Evolutionary conservation across 768 basidiomycete genomes (phyloP).

Genomic region (Lanmaoa rubissima): DNA sequence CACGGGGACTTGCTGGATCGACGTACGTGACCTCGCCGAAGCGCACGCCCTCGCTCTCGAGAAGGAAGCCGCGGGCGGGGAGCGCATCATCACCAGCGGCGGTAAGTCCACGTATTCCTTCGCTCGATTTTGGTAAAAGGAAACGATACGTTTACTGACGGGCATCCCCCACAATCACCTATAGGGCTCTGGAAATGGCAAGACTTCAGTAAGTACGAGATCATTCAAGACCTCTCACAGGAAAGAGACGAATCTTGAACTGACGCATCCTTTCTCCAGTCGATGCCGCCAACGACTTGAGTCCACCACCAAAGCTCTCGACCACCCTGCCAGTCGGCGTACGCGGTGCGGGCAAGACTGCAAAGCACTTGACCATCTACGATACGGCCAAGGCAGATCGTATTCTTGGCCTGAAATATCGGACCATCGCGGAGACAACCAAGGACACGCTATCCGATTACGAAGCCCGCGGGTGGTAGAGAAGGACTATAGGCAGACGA

Average conservation of each 20-base stretch:
- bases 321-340: slow-evolving; percentile 33
- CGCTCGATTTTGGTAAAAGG: too few relatives aligned
- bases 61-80: slow-evolving; percentile 49
- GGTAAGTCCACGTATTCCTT: slow-evolving; percentile 17
- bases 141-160: not conserved
- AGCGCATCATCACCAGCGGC: slow-evolving; percentile 53
- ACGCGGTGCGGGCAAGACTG: slow-evolving; percentile 32
- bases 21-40: slow-evolving; percentile 54
- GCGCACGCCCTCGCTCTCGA: slow-evolving; percentile 55
- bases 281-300: slow-evolving; percentile 36
- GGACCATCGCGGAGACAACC: slow-evolving; percentile 38
- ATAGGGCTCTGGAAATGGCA: slow-evolving; percentile 32
- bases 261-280: slow-evolving; percentile 22
- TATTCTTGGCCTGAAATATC: slow-evolving; percentile 43
- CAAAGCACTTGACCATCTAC: slow-evolving; percentile 29
- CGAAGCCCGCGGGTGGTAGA: slow-evolving; percentile 42
- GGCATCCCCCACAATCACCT: not conserved
- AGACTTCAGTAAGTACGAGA: slow-evolving; percentile 26
- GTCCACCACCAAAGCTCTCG: slow-evolving; percentile 31
- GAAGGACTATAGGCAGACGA: not conserved
- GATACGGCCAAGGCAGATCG: slow-evolving; percentile 37
- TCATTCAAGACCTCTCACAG: not conserved
- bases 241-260: not conserved
- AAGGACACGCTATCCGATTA: slow-evolving; percentile 44
- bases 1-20: slow-evolving; percentile 38